These are phyloP conservation scores for Cladosporium halotolerans DNA, from an alignment of 2,329 filamentous ascomycete genomes.

Conservation along the genomic window DNA sequence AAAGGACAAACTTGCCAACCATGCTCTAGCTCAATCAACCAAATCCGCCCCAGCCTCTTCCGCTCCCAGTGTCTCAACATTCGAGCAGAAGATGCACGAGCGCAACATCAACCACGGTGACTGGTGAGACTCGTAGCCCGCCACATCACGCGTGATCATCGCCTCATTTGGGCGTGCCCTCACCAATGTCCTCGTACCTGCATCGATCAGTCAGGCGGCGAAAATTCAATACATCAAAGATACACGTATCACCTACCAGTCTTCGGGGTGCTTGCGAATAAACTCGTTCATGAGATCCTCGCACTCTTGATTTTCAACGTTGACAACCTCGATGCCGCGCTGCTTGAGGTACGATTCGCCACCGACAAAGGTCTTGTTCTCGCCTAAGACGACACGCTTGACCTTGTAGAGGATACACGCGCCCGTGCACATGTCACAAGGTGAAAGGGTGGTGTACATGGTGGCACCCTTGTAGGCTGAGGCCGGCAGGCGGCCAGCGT, in stretches of 20 bases:
- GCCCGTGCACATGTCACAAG: constrained; percentile 77
- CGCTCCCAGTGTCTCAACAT: constrained; percentile 13
- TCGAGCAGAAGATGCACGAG: constrained; percentile 31
- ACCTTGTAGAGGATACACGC: constrained; percentile 72
- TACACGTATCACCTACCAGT: constrained; percentile 44
- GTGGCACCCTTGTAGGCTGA: constrained; percentile 63
- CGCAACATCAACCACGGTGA: constrained; percentile 30
- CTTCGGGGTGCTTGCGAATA: constrained; percentile 62
- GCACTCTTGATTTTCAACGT: constrained; percentile 60
- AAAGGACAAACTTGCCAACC: constrained; percentile 24
- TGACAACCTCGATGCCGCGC: constrained; percentile 66
- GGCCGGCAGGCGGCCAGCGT: constrained; percentile 65
- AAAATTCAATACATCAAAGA: neutral
- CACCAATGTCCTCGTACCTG: constrained; percentile 36
- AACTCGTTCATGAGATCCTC: constrained; percentile 65
- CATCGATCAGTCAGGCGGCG: constrained; percentile 16
- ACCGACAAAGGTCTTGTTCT: constrained; percentile 69
- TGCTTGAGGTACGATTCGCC: constrained; percentile 64
- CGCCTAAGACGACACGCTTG: constrained; percentile 66
- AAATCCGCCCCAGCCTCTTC: constrained; percentile 19
- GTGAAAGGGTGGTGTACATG: constrained; percentile 78
- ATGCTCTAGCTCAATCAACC: constrained; percentile 25
- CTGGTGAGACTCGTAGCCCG: constrained; percentile 21
- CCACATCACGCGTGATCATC: neutral
- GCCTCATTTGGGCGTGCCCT: constrained; percentile 20